Conservation (phyloP, 2,329 filamentous ascomycete species). For the Aspergillaceae sp. region DNA sequence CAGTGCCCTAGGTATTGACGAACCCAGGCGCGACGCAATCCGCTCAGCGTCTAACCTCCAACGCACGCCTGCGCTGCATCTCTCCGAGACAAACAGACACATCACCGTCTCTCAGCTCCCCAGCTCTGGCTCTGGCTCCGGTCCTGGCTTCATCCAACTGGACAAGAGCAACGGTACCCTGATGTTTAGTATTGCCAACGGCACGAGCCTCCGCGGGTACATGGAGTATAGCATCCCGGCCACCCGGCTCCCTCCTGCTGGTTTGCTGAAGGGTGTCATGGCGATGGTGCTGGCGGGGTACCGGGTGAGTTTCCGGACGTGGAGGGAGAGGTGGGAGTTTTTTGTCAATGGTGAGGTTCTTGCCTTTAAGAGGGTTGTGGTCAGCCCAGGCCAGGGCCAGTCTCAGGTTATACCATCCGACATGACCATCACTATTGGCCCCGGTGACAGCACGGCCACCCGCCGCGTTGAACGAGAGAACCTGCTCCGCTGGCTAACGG, state of each 20-base stretch:
- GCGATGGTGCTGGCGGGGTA: background rate
- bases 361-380: no score
- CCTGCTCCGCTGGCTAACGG: background rate
- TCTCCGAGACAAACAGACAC: no score
- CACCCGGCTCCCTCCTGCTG: no score
- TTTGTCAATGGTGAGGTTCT: background rate
- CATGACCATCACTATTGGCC: background rate
- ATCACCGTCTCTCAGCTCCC: no score
- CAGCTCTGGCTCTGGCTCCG: background rate
- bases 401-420: background rate
- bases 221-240: background rate
- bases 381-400: no score
- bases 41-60: no score
- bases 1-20: no score
- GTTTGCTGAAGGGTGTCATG: background rate
- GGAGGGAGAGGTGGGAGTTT: background rate
- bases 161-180: background rate
- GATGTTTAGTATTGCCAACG: background rate
- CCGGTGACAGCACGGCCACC: background rate
- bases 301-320: background rate
- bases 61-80: no score
- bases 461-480: background rate
- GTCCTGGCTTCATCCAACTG: background rate
- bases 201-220: background rate
- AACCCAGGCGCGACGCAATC: no score